Evolutionary conservation across 768 basidiomycete species (phyloP).

Genomic region (Mycena crocata): DNA sequence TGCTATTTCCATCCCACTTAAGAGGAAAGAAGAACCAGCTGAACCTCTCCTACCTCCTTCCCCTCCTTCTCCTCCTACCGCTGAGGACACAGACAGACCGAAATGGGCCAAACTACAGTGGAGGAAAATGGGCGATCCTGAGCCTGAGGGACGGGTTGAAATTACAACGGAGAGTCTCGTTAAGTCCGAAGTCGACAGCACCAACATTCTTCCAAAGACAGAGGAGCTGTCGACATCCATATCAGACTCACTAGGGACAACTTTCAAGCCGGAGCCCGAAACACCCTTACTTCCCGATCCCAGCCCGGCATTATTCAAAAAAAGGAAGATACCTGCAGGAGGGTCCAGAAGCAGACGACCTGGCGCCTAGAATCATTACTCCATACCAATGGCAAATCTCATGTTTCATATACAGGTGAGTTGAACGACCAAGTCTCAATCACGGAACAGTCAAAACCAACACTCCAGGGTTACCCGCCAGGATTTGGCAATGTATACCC

Average conservation of each 20-base stretch:
- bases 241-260: no score
- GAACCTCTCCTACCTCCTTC: conserved; percentile 29
- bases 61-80: conserved; percentile 18
- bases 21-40: conserved; percentile 62
- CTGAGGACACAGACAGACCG: conserved; percentile 25
- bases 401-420: not conserved
- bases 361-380: conserved; percentile 12
- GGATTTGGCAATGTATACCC: conserved; percentile 74
- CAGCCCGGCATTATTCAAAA: conserved; percentile 43
- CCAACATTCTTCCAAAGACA: not conserved
- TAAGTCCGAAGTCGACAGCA: conserved; percentile 8
- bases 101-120: conserved; percentile 51
- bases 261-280: not conserved
- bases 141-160: not conserved
- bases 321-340: conserved; percentile 43
- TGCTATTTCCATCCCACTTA: conserved; percentile 71
- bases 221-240: no score
- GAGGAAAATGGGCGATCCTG: conserved; percentile 35
- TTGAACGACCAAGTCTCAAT: conserved; percentile 1
- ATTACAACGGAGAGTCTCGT: not conserved
- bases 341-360: conserved; percentile 36
- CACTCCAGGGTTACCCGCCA: conserved; percentile 81
- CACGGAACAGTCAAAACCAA: conserved; percentile 58
- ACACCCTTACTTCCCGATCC: conserved; percentile 7
- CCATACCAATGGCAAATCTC: conserved; percentile 2